Base-by-base conservation (phyloP, 352 stramenopile species). In the Phytophthora cactorum region DNA sequence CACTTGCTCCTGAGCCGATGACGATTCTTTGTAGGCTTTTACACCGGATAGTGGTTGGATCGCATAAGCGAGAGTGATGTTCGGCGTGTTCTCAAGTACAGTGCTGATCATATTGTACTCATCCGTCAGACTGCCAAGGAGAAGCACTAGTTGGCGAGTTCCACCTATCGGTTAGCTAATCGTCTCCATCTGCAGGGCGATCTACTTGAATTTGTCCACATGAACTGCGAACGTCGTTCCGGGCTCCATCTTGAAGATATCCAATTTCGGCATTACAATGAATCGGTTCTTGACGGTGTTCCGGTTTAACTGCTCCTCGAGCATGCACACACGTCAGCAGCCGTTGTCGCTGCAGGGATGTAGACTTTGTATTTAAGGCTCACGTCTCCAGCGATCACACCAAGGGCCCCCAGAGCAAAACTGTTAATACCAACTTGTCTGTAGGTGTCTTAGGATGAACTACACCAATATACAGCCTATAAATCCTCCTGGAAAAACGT, bases 181-280 rank as follows among this genome's bases (percentile, higher is more conserved):
- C 2, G 47, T 8, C 25, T 53, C 47, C 12, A 41, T 11, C 1
- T 53, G 25, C 8, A 6, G 29, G 4, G 17, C 2, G 38, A 6
- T n/a, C 51, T 43, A 43, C 53, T 71, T 66, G 62, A 74, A 78
- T n/a, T 70, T 59, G 52, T 77, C 62, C n/a, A 73, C 34, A 7
- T 52, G 47, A 17, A 54, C 52, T 0, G 70, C 72, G 0, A 78
- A 41, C 11, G 54, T 74, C 7, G 31, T 14, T 45, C 12, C 50
- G 32, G 55, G 60, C 66, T 36, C 68, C 63, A 46, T 25, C 39
- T 46, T 46, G 39, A 46, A 46, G 0, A 1, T 43, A 15, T 43
- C 0, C 36, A 43, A 15, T 7, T 43, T 43, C 36, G 5, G 5
- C 8, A 12, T 46, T 11, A 25, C 1, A 4, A 52, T 8, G 1